Percentiles rank a stretch among this genome's conserved stretches.
Evolutionary conservation across 2,329 filamentous ascomycete genomes (phyloP).

Genomic region (Colletotrichum ledebouriae): DNA sequence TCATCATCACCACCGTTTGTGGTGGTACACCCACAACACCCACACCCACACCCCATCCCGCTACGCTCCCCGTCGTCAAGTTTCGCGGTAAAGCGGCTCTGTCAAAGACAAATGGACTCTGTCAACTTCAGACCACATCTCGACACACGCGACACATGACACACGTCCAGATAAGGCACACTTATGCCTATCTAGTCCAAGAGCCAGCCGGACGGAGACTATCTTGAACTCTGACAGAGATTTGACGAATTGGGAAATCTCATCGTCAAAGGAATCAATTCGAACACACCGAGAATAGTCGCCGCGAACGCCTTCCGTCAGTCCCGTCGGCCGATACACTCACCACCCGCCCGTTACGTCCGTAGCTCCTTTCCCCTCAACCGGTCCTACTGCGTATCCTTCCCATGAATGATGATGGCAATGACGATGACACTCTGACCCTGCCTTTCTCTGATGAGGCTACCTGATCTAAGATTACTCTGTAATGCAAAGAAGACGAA

Average conservation of each 20-base stretch:
- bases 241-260: conserved; percentile 13
- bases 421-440: no score
- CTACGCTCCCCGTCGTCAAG: background rate
- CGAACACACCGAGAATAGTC: no score
- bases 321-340: no score
- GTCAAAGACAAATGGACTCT: background rate
- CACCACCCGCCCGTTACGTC: background rate
- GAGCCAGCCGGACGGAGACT: conserved; percentile 3
- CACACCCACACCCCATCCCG: background rate
- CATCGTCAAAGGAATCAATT: conserved; percentile 3
- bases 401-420: no score
- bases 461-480: no score
- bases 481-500: background rate
- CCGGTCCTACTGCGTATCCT: no score
- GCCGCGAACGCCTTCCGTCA: background rate
- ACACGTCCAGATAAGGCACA: background rate
- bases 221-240: background rate
- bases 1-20: no score
- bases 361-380: background rate
- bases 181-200: background rate
- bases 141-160: background rate
- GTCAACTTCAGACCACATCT: conserved; percentile 6
- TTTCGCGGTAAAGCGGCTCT: conserved; percentile 4
- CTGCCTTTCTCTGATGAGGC: no score
- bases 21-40: no score